Conservation (phyloP, 169 alveolate species). For the Plasmodium sp. region DNA sequence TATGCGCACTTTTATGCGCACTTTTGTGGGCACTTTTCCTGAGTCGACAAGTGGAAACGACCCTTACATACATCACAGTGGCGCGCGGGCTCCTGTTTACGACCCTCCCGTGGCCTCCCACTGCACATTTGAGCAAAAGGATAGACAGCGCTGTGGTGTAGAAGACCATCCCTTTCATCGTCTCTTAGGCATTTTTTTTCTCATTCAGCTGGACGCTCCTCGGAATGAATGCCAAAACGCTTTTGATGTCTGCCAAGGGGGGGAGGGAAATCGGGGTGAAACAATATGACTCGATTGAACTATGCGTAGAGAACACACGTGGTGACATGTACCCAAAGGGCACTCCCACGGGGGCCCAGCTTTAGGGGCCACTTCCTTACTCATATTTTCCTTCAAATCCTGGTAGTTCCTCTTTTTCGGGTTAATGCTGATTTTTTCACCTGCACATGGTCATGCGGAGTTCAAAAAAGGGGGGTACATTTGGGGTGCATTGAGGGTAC, state of each 20-base stretch:
- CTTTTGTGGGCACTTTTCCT: not conserved
- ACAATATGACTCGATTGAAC: not conserved
- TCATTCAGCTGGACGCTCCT: conserved; percentile 62
- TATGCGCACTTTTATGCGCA: not conserved
- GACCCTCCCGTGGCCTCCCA: not conserved
- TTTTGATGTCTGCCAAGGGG: conserved; percentile 20
- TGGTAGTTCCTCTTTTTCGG: conserved; percentile 66
- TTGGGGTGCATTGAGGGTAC: not conserved
- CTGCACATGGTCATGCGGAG: not conserved
- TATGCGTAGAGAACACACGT: not conserved
- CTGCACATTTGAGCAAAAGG: not conserved
- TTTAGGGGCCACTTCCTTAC: conserved; percentile 7
- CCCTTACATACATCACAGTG: not conserved
- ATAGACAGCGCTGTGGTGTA: not conserved
- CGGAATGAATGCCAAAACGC: conserved; percentile 60
- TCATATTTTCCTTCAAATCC: conserved; percentile 51
- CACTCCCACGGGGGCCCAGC: not conserved
- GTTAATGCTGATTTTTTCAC: conserved; percentile 30
- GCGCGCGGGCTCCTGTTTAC: not conserved
- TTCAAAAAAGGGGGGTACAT: not conserved
- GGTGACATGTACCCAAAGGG: not conserved
- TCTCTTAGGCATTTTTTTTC: conserved; percentile 30
- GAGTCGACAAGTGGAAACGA: not conserved
- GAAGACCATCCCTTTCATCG: not conserved
- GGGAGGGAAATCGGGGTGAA: not conserved